A percentile compares a stretch with the other conserved stretches of the same genome.
Evolutionary conservation across 2,329 filamentous ascomycete genomes (phyloP).

Genomic region (Sporothrix inflata): DNA sequence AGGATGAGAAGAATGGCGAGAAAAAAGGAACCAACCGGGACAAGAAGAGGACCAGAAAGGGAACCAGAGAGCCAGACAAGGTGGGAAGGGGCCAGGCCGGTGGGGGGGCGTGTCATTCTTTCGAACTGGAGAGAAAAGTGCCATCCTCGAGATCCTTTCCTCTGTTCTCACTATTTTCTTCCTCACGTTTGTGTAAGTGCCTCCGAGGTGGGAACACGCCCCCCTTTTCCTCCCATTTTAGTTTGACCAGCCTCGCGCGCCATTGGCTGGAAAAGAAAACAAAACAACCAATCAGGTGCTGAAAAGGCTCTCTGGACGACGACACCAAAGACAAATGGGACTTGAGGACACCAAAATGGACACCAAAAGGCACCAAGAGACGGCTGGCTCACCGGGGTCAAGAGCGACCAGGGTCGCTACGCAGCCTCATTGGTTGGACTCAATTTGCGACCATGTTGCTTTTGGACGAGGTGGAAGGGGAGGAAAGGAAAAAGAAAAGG

Average conservation of each 20-base stretch:
- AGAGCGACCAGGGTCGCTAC: slow-evolving; percentile 29
- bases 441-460: slow-evolving; percentile 19
- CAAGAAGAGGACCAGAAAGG: background rate
- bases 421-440: slow-evolving; percentile 28
- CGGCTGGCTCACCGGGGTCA: slow-evolving; percentile 27
- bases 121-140: background rate
- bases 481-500: background rate
- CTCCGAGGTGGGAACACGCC: background rate
- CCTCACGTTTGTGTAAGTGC: background rate
- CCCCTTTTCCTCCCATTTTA: slow-evolving; percentile 27
- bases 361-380: slow-evolving; percentile 4
- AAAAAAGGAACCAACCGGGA: background rate
- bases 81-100: too few relatives aligned
- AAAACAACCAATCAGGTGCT: slow-evolving; percentile 27
- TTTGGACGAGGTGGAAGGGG: background rate
- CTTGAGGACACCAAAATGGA: background rate
- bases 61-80: too few relatives aligned
- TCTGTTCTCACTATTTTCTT: background rate
- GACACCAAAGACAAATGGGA: slow-evolving; percentile 1
- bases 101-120: background rate
- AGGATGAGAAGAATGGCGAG: background rate
- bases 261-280: slow-evolving; percentile 29
- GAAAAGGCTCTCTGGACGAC: background rate
- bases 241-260: background rate
- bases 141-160: background rate